Percentiles rank a stretch among this genome's conserved stretches.
Evolutionary conservation across 106 monocot species (phyloP).

Genomic region (Apostasia shenzhenica): DNA sequence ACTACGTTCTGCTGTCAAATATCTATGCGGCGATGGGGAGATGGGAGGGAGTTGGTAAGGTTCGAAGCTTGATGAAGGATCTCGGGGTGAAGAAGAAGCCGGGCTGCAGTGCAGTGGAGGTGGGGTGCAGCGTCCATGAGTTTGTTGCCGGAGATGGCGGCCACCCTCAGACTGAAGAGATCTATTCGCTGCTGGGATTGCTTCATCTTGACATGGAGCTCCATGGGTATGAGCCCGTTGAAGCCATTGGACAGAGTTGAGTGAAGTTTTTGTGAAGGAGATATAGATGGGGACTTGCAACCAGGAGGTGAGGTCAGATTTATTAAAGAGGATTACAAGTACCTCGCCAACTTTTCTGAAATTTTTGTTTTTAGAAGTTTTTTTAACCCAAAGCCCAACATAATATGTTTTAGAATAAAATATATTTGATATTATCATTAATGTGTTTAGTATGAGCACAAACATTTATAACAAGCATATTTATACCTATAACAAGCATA

Average conservation of each 20-base stretch:
- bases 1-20: conserved; percentile 54
- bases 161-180: conserved; percentile 19
- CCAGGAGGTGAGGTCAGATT: too few relatives aligned
- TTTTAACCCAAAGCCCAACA: too few relatives aligned
- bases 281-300: neutral
- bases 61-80: conserved; percentile 36
- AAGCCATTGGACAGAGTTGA: neutral
- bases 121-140: conserved; percentile 25
- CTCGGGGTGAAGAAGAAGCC: conserved; percentile 42
- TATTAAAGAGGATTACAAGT: too few relatives aligned
- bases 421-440: too few relatives aligned
- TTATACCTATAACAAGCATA: too few relatives aligned
- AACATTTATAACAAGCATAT: too few relatives aligned
- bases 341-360: too few relatives aligned
- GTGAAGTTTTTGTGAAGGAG: neutral
- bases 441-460: too few relatives aligned
- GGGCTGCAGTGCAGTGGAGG: conserved; percentile 44
- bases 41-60: conserved; percentile 43
- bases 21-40: conserved; percentile 45
- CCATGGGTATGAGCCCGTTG: neutral
- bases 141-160: conserved; percentile 44
- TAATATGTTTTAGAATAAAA: too few relatives aligned
- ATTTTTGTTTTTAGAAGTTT: too few relatives aligned
- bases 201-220: conserved; percentile 27
- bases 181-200: conserved; percentile 30